These are phyloP conservation scores for Neocatenulostroma microsporum DNA, from an alignment of 2,329 filamentous ascomycete genomes.

Conservation along the genomic window DNA sequence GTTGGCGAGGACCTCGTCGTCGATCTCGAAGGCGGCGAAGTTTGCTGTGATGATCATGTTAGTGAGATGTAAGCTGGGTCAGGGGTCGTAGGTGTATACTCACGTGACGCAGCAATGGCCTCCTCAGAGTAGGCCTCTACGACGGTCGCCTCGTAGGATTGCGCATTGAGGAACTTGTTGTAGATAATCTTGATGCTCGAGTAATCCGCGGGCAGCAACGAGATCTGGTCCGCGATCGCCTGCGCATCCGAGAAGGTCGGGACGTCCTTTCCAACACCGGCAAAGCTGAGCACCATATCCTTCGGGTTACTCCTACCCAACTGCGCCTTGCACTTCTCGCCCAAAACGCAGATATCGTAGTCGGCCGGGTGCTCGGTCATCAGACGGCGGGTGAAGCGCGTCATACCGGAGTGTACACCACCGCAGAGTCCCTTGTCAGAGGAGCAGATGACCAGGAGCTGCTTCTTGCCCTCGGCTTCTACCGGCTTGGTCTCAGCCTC, in stretches of 20 bases:
- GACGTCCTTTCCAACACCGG: constrained; percentile 88
- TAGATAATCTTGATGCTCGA: constrained; percentile 86
- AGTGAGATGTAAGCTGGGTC: background rate
- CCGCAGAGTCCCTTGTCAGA: constrained; percentile 99
- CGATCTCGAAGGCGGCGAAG: constrained; percentile 92
- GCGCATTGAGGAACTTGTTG: constrained; percentile 97
- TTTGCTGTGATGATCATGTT: constrained; percentile 57
- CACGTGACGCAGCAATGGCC: constrained; percentile 83
- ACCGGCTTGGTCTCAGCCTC: constrained; percentile 89
- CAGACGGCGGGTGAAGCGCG: constrained; percentile 68
- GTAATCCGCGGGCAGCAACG: constrained; percentile 77
- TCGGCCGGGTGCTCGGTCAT: constrained; percentile 50
- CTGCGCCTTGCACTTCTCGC: constrained; percentile 97
- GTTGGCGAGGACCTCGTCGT: constrained; percentile 80
- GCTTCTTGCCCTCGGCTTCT: constrained; percentile 80
- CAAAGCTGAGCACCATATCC: constrained; percentile 78
- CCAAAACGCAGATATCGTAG: constrained; percentile 76
- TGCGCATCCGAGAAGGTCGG: constrained; percentile 94
- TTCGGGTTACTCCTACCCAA: constrained; percentile 75
- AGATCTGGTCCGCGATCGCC: constrained; percentile 90
- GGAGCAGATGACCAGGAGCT: constrained; percentile 89
- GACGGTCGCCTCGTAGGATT: constrained; percentile 74
- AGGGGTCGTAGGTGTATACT: constrained; percentile 32
- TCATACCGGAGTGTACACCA: constrained; percentile 95
- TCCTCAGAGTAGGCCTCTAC: constrained; percentile 95